A percentile compares a stretch with the other conserved stretches of the same genome.
phyloP scores from a whole-genome alignment of 306 rosid genomes.

The Cicer judaicum region DNA sequence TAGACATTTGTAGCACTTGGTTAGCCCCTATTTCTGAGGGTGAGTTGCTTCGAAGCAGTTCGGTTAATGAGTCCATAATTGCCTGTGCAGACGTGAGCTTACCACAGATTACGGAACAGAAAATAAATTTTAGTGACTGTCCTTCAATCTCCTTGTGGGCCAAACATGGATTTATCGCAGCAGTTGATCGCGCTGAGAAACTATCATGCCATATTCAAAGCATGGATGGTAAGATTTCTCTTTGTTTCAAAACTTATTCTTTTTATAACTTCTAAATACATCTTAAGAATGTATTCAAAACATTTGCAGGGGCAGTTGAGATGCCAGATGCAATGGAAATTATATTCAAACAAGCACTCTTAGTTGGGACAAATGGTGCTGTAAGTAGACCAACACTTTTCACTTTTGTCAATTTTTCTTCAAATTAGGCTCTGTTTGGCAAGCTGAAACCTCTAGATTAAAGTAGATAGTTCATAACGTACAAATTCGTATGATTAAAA shows the following conservation, averaged over 20 bases:
- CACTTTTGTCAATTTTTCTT: slow-evolving; percentile 1
- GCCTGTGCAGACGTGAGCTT: slow-evolving; percentile 33
- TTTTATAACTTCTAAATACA: slow-evolving; percentile 5
- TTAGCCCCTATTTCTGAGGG: slow-evolving; percentile 47
- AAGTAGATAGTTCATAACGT: too few species aligned
- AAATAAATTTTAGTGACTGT: slow-evolving; percentile 61
- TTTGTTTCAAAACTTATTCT: slow-evolving; percentile 36
- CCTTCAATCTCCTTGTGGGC: slow-evolving; percentile 74
- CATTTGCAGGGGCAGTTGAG: slow-evolving; percentile 46
- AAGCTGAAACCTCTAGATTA: too few species aligned
- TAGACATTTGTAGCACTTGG: slow-evolving; percentile 70
- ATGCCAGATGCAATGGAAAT: slow-evolving; percentile 95
- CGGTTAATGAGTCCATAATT: slow-evolving; percentile 45
- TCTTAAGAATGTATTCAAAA: slow-evolving; percentile 19
- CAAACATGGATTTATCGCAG: slow-evolving; percentile 65
- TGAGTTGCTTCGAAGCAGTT: slow-evolving; percentile 52
- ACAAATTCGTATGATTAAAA: too few species aligned
- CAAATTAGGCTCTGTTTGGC: not conserved
- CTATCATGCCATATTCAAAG: slow-evolving; percentile 58
- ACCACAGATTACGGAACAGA: slow-evolving; percentile 50
- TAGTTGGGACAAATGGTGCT: slow-evolving; percentile 67
- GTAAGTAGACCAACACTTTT: slow-evolving; percentile 58
- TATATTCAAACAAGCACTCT: slow-evolving; percentile 48
- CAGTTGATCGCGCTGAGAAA: slow-evolving; percentile 75
- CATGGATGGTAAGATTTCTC: slow-evolving; percentile 69